These are phyloP conservation scores for Auricularia sp. DNA, from an alignment of 768 basidiomycete genomes.

Conservation along the genomic window DNA sequence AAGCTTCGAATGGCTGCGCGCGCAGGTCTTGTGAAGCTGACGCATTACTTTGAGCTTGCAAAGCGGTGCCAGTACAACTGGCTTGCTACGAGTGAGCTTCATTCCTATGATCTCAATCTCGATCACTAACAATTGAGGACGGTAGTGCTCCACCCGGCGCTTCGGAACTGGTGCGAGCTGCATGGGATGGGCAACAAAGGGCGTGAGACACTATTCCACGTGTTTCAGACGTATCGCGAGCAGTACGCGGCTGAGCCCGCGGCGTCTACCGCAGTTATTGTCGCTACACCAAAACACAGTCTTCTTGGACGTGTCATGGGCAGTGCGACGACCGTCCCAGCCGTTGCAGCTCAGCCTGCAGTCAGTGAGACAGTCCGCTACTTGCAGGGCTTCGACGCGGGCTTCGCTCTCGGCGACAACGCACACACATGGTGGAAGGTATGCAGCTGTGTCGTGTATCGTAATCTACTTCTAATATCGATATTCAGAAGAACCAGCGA, in stretches of 20 bases:
- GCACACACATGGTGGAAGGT: neutral
- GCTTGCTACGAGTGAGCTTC: slow-evolving; percentile 40
- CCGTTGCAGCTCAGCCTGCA: neutral
- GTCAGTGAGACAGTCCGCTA: neutral
- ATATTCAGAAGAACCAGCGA: slow-evolving; percentile 40
- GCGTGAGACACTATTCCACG: neutral
- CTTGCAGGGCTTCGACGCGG: neutral
- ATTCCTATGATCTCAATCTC: neutral
- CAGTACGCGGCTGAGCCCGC: neutral
- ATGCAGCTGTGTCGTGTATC: too few relatives aligned
- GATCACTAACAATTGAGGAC: neutral
- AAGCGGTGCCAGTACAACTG: slow-evolving; percentile 37
- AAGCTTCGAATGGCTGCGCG: neutral
- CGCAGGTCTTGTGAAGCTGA: slow-evolving; percentile 19
- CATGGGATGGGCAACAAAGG: neutral
- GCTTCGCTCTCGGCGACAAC: slow-evolving; percentile 4
- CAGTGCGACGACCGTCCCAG: neutral
- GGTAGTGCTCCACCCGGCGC: neutral
- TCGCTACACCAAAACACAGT: neutral
- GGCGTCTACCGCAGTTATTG: neutral
- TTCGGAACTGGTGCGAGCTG: neutral
- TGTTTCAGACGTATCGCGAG: neutral
- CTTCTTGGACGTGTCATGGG: neutral
- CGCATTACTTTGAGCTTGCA: slow-evolving; percentile 62
- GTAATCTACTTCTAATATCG: too few relatives aligned